These are phyloP conservation scores for Trichoderma oligosporum DNA, from an alignment of 2,329 filamentous ascomycete genomes.

Conservation along the genomic window DNA sequence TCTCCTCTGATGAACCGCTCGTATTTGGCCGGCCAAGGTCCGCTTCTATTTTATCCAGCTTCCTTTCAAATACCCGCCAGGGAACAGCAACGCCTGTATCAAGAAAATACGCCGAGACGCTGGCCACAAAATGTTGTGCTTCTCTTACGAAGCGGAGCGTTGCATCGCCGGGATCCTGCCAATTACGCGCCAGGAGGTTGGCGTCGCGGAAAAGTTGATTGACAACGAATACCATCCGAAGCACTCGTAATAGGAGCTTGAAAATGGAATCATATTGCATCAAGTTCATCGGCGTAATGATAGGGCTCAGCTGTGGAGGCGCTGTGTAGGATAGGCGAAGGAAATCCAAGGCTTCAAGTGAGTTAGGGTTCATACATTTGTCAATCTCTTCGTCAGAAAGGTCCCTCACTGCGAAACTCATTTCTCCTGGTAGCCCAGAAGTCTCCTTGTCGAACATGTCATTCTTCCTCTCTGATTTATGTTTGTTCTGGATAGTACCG, in stretches of 20 bases:
- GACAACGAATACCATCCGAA: constrained; percentile 75
- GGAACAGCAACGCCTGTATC: constrained; percentile 69
- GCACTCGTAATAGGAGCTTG: constrained; percentile 69
- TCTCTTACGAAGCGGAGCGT: constrained; percentile 66
- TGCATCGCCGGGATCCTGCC: constrained; percentile 36
- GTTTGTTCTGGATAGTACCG: constrained; percentile 27
- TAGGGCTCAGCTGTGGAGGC: constrained; percentile 63
- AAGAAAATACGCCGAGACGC: constrained; percentile 73
- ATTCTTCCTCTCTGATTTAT: constrained; percentile 25
- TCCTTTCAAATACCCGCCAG: constrained; percentile 68
- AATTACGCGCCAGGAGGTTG: constrained; percentile 37
- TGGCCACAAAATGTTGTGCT: constrained; percentile 73
- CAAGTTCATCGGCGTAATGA: constrained; percentile 69
- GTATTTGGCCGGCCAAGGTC: constrained; percentile 47
- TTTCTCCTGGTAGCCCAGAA: constrained; percentile 58
- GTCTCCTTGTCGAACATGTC: constrained; percentile 30
- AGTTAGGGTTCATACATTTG: constrained; percentile 75
- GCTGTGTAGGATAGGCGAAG: constrained; percentile 80
- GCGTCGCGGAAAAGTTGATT: constrained; percentile 61
- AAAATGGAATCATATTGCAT: constrained; percentile 84
- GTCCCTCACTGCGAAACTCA: constrained; percentile 82
- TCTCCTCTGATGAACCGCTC: constrained; percentile 30
- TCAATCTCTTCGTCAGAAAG: constrained; percentile 75
- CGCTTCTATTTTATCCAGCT: constrained; percentile 60
- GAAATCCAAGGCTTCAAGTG: constrained; percentile 88